Evolutionary conservation across 176 grass and related monocot genomes (phyloP), one percentile per base, ranked within the genome.

Genomic region (Phyllostachys edulis): DNA sequence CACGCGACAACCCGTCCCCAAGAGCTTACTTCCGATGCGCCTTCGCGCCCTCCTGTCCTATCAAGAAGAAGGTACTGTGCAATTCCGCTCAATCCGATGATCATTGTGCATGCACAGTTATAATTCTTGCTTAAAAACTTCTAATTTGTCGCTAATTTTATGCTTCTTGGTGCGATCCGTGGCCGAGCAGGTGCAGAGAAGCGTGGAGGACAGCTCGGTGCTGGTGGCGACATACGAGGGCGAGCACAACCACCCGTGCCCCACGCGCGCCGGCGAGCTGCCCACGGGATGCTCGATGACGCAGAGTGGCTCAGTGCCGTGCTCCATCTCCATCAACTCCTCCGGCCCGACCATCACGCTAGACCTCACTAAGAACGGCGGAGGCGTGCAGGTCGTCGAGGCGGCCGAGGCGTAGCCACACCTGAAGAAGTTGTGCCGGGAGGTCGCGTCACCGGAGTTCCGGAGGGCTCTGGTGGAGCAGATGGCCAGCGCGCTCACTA

Each of bases 1-100:
- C 93, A 0, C 90, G 91, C 40, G 93, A 98, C 76, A 98, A 98
- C 73, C 96, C 96, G 16, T 98, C 93, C 59, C 96, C 96, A 0
- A 57, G 93, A 72, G 92, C 96, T 59, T 98, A 98, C 85, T 98
- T 89, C 66, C 89, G 89, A 56, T 98, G 96, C 89, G 90, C 96
- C 5, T 93, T 81, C 87, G 89, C 89, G 1, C 91, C 96, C 6
- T 95, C 96, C 52, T 98, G 96, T 80, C 87, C 89, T 24, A 93
- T 92, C 51, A 98, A 95, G 81, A 98, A 98, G 92, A 98, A 98
- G 96, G 94, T 97, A 85, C 6, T 1, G 9, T 41, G 5, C 14
- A 8, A 2, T 66, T 18, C 63, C 18, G 29, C 63, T 37, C 32
- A 66, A 9, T 37, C 32, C 32, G 32, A 18, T 36, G 63, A 66